Evolutionary conservation across 2,329 filamentous ascomycete genomes (phyloP).

Genomic region (Paecilomyces sp.): DNA sequence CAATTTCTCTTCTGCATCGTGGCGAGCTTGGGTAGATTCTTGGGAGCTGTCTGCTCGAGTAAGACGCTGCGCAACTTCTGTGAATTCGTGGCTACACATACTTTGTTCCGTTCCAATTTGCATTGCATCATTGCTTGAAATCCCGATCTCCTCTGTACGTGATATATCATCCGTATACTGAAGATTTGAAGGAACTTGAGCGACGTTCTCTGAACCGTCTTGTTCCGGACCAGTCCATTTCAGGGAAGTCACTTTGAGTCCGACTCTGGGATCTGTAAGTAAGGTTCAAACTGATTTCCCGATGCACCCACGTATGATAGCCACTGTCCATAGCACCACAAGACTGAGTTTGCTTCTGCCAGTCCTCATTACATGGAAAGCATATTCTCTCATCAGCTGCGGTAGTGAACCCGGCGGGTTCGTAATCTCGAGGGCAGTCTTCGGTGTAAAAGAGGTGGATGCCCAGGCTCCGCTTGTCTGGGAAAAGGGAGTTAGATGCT

Average conservation of each 20-base stretch:
- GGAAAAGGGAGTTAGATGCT: neutral
- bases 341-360: slow-evolving; percentile 27
- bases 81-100: neutral
- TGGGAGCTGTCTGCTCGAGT: slow-evolving; percentile 5
- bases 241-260: slow-evolving; percentile 26
- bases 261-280: slow-evolving; percentile 19
- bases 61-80: neutral
- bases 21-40: slow-evolving; percentile 16
- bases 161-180: slow-evolving; percentile 18
- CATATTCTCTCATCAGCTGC: slow-evolving; percentile 20
- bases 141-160: slow-evolving; percentile 20
- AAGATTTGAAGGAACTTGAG: slow-evolving; percentile 21
- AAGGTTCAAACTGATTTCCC: neutral
- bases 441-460: slow-evolving; percentile 40
- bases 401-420: slow-evolving; percentile 34
- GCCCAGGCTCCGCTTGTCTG: slow-evolving; percentile 35
- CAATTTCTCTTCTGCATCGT: slow-evolving; percentile 18
- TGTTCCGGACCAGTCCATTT: slow-evolving; percentile 21
- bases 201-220: slow-evolving; percentile 14
- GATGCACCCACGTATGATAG: slow-evolving; percentile 29
- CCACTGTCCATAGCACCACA: slow-evolving; percentile 28
- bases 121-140: slow-evolving; percentile 7
- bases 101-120: neutral
- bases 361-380: slow-evolving; percentile 31
- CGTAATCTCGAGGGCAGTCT: slow-evolving; percentile 30